phyloP scores from a whole-genome alignment of 768 basidiomycete species.

The Suillus ampliporus region DNA sequence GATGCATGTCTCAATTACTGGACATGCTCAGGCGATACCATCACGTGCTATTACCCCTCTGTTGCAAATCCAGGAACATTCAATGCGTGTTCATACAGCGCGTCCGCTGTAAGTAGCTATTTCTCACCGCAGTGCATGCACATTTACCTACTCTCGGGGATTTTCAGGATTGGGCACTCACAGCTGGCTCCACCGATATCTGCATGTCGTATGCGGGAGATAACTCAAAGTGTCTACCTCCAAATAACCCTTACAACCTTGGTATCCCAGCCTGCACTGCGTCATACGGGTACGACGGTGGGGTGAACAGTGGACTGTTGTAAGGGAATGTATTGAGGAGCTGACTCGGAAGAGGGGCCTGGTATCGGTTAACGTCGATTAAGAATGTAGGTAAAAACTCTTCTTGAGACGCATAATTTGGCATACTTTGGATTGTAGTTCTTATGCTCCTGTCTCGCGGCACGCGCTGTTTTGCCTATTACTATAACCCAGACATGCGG shows the following conservation, averaged over 20 bases:
- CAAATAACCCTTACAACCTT: conserved; percentile 1
- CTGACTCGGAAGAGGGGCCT: neutral
- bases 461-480: too few relatives aligned
- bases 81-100: neutral
- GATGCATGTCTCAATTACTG: conserved; percentile 5
- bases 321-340: neutral
- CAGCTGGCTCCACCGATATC: neutral
- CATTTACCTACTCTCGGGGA: neutral
- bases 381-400: neutral
- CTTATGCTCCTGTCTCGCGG: neutral
- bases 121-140: neutral
- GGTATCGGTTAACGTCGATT: neutral
- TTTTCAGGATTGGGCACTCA: neutral
- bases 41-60: neutral
- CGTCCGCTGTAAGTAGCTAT: neutral
- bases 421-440: neutral
- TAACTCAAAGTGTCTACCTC: neutral
- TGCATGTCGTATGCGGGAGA: neutral
- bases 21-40: neutral
- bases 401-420: neutral
- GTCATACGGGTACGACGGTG: neutral
- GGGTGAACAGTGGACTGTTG: neutral
- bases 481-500: neutral
- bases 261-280: neutral
- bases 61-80: neutral